Conservation (phyloP, 352 stramenopile species). For the Phytophthora multivora region DNA sequence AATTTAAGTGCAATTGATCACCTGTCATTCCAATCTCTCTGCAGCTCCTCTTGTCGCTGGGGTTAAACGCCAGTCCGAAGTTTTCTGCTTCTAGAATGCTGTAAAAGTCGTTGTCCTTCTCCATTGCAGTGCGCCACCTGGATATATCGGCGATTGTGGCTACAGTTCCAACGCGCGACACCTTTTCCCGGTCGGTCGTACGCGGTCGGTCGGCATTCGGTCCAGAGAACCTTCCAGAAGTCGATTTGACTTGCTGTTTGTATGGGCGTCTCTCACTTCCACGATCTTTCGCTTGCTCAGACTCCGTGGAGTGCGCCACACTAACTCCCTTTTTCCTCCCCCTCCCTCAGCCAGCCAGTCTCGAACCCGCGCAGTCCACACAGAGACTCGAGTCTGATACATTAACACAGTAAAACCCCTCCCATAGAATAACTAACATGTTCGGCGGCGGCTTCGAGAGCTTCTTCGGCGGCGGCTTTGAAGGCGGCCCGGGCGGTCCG, state of each 20-base stretch:
- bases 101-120: not conserved
- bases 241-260: slow-evolving; percentile 27
- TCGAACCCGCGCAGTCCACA: slow-evolving; percentile 37
- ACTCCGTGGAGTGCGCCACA: slow-evolving; percentile 11
- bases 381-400: slow-evolving; percentile 27
- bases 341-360: slow-evolving; percentile 33
- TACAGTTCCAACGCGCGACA: slow-evolving; percentile 1
- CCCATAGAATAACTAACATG: slow-evolving; percentile 46
- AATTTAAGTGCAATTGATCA: not conserved
- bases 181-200: slow-evolving; percentile 21
- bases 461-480: slow-evolving; percentile 84
- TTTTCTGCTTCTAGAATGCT: slow-evolving; percentile 24
- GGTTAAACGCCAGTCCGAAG: not conserved
- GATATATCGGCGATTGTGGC: not conserved
- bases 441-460: slow-evolving; percentile 88
- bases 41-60: not conserved
- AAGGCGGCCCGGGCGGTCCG: slow-evolving; percentile 46
- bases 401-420: slow-evolving; percentile 14
- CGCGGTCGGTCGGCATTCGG: slow-evolving; percentile 14
- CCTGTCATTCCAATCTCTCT: not conserved
- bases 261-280: slow-evolving; percentile 16
- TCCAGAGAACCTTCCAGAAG: slow-evolving; percentile 37
- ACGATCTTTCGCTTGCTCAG: slow-evolving; percentile 36
- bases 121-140: not conserved
- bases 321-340: slow-evolving; percentile 29